Percentiles rank a stretch among this genome's conserved stretches.
phyloP scores from a whole-genome alignment of 2,329 filamentous ascomycete genomes.

The Cercospora janseana region DNA sequence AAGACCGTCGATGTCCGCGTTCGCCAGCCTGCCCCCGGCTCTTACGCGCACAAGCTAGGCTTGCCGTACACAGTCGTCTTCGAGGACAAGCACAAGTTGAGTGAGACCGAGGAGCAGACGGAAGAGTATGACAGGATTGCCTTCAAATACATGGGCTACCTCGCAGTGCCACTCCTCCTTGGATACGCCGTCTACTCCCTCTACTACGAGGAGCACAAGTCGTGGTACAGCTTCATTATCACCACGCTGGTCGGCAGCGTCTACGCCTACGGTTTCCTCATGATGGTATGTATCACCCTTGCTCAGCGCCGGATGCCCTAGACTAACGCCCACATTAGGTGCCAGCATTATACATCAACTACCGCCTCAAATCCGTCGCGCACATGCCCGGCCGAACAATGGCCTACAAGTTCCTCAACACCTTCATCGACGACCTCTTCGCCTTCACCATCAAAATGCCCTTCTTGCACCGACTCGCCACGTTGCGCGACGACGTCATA shows the following conservation, averaged over 20 bases:
- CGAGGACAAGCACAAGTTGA: conserved; percentile 95
- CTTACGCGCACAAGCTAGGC: conserved; percentile 51
- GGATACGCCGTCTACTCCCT: conserved; percentile 91
- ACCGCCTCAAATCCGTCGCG: conserved; percentile 83
- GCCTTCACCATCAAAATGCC: conserved; percentile 99
- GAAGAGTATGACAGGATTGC: conserved; percentile 98
- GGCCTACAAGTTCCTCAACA: conserved; percentile 98
- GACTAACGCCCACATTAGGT: conserved; percentile 42
- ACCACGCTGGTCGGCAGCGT: conserved; percentile 92
- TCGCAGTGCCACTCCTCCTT: conserved; percentile 81
- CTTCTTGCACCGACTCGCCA: conserved; percentile 84
- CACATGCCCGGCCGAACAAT: conserved; percentile 97
- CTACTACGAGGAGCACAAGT: conserved; percentile 91
- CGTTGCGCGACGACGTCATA: conserved; percentile 90
- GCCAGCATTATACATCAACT: conserved; percentile 96
- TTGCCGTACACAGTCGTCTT: conserved; percentile 75
- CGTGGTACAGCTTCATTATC: conserved; percentile 87
- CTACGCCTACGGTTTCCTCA: conserved; percentile 96
- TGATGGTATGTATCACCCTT: conserved; percentile 65
- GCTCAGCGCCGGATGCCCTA: background rate
- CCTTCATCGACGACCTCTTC: conserved; percentile 97
- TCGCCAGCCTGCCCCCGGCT: conserved; percentile 65
- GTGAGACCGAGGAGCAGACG: conserved; percentile 93
- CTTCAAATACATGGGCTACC: conserved; percentile 93
- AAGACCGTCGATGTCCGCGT: conserved; percentile 88